These are phyloP conservation scores for Hymenoscyphus fraxineus DNA, from an alignment of 2,329 filamentous ascomycete genomes.

Conservation along the genomic window DNA sequence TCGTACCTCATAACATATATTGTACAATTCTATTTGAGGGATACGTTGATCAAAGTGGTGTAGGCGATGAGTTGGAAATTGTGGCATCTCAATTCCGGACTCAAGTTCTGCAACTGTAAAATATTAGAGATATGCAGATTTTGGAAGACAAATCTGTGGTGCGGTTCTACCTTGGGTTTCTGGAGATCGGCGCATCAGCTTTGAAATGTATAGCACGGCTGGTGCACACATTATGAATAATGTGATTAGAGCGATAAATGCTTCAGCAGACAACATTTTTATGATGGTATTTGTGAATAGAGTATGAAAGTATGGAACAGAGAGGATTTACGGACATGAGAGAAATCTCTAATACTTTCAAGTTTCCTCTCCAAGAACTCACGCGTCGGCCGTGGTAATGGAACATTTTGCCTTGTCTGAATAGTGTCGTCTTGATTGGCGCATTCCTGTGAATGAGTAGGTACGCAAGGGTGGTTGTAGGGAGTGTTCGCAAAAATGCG, in stretches of 20 bases:
- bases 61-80: neutral
- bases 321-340: too few relatives aligned
- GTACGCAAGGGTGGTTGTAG: too few relatives aligned
- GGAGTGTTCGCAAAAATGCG: too few relatives aligned
- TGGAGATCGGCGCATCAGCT: neutral
- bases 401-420: too few relatives aligned
- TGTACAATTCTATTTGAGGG: neutral
- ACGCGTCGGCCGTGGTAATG: too few relatives aligned
- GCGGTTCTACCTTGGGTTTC: neutral
- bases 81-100: neutral
- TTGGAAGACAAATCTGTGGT: neutral
- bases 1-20: neutral
- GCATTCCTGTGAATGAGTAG: too few relatives aligned
- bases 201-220: neutral
- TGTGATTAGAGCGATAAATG: neutral
- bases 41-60: neutral
- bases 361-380: too few relatives aligned
- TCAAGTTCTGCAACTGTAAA: neutral
- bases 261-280: neutral
- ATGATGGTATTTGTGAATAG: neutral
- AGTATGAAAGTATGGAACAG: too few relatives aligned
- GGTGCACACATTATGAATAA: neutral
- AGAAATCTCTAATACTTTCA: too few relatives aligned
- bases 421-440: too few relatives aligned
- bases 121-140: neutral